phyloP scores from a whole-genome alignment of 2,329 filamentous ascomycete species.

The Fusarium pilosicola region DNA sequence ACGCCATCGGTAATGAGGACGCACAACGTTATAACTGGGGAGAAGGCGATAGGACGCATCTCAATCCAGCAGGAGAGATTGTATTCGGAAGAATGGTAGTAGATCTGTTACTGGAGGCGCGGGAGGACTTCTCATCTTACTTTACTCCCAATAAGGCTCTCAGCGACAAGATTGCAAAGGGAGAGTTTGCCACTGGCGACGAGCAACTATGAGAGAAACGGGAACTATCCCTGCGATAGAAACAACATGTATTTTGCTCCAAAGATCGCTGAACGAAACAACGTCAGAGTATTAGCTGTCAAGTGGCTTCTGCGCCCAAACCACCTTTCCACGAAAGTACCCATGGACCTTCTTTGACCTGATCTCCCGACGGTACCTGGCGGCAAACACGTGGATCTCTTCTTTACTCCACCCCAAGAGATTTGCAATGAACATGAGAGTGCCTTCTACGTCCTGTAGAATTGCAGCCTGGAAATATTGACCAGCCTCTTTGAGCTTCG shows the following conservation, averaged over 20 bases:
- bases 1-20: background rate
- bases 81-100: constrained; percentile 7
- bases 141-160: background rate
- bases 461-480: constrained; percentile 18
- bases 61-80: background rate
- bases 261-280: accelerated
- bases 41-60: background rate
- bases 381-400: constrained; percentile 4
- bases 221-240: accelerated
- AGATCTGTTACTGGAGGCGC: background rate
- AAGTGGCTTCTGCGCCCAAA: background rate
- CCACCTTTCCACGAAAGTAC: background rate
- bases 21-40: constrained; percentile 9
- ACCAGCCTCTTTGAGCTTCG: background rate
- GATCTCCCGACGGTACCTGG: background rate
- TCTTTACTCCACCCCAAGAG: background rate
- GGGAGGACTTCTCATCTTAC: background rate
- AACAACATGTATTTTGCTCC: background rate
- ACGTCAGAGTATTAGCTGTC: accelerated
- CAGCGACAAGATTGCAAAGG: constrained; percentile 5
- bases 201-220: background rate
- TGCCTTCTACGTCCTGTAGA: background rate
- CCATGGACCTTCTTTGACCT: background rate
- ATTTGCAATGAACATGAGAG: constrained; percentile 1
- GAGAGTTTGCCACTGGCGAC: constrained; percentile 3